phyloP scores from a whole-genome alignment of 163 green algal genomes.

The Coccomyxa subellipsoidea region DNA sequence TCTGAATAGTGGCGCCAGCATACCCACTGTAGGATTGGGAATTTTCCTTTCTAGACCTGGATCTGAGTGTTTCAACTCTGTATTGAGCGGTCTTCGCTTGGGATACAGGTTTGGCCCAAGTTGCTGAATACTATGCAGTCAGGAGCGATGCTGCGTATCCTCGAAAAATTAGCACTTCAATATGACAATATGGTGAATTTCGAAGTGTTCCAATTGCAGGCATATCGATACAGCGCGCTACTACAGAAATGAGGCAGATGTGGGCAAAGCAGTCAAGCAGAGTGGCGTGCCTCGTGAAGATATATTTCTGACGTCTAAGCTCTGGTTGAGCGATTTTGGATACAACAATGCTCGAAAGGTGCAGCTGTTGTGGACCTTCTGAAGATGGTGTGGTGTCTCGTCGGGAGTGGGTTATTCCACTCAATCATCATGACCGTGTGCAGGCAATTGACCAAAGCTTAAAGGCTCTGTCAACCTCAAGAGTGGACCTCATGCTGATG shows the following conservation, averaged over 20 bases:
- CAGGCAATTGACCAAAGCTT: background rate
- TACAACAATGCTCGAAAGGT: constrained; percentile 14
- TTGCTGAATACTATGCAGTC: too few species aligned
- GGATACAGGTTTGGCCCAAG: constrained; percentile 37
- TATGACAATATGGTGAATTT: too few species aligned
- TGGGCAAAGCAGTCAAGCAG: constrained; percentile 41
- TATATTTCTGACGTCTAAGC: constrained; percentile 53
- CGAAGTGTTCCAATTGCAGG: too few species aligned
- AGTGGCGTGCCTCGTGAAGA: constrained; percentile 34
- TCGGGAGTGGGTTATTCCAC: too few species aligned
- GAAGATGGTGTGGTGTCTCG: too few species aligned
- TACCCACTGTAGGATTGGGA: constrained; percentile 29
- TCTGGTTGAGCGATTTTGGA: constrained; percentile 36
- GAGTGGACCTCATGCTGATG: constrained; percentile 51
- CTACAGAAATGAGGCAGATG: constrained; percentile 54
- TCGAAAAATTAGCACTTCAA: too few species aligned
- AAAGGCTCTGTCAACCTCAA: background rate
- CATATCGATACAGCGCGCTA: constrained; percentile 60
- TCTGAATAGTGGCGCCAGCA: constrained; percentile 10
- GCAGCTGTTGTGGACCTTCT: too few species aligned
- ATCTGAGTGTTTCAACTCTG: constrained; percentile 28
- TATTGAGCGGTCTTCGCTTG: constrained; percentile 32
- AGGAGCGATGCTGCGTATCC: too few species aligned
- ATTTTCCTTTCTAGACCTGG: constrained; percentile 32
- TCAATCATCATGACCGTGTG: background rate